phyloP scores from a whole-genome alignment of 1,284 basidiomycete species.

The Limonomyces culmigenus region DNA sequence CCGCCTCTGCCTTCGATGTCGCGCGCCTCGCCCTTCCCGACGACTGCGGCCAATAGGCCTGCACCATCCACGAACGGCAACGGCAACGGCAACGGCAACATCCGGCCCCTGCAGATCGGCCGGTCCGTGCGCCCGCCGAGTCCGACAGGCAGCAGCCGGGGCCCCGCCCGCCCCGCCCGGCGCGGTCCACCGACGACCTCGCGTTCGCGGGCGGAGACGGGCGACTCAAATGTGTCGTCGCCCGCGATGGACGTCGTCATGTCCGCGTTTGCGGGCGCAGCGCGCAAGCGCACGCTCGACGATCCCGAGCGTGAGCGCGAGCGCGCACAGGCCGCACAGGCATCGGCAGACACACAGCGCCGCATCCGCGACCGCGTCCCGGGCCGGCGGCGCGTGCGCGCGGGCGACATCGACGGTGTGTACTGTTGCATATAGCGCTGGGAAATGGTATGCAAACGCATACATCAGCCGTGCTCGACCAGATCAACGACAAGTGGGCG shows the following conservation, averaged over 20 bases:
- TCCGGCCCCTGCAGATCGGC: conserved; percentile 36
- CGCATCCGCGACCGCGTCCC: conserved; percentile 50
- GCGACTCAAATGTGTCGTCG: conserved; percentile 14
- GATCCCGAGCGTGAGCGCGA: conserved; percentile 30
- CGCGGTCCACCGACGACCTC: conserved; percentile 7
- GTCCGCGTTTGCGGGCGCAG: conserved; percentile 51
- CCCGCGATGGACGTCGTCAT: conserved; percentile 38
- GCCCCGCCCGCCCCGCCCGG: conserved; percentile 5
- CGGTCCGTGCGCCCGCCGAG: conserved; percentile 16
- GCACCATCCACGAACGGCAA: conserved; percentile 16
- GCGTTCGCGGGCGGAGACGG: conserved; percentile 5
- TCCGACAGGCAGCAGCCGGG: conserved; percentile 9
- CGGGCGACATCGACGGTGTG: conserved; percentile 66
- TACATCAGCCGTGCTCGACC: conserved; percentile 56
- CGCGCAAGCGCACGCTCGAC: conserved; percentile 33
- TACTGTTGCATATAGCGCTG: conserved; percentile 3
- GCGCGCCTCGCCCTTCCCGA: conserved; percentile 32
- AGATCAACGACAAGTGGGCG: conserved; percentile 82
- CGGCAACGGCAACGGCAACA: conserved; percentile 17
- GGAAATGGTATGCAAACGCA: conserved; percentile 2
- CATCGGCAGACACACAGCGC: conserved; percentile 41
- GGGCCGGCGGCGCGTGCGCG: conserved; percentile 29
- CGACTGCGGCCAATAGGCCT: conserved; percentile 14
- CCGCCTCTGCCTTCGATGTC: too few species aligned
- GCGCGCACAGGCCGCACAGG: conserved; percentile 37